Evolutionary conservation across 129 eudicot genomes (phyloP).

Genomic region (Pittosporum tobira): DNA sequence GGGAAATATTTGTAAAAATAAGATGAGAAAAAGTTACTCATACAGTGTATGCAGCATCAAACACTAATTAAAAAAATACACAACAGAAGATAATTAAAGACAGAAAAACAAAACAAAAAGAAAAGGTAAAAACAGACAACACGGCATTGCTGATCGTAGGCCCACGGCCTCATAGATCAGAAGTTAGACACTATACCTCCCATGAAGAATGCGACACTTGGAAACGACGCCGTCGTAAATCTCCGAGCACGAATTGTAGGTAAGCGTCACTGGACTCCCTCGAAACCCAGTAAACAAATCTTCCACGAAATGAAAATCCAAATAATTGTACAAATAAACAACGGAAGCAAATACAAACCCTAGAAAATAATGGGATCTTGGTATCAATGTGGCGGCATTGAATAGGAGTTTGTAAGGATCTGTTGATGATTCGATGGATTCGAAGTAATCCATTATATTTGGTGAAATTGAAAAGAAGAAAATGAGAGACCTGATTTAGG

Average conservation of each 20-base stretch:
- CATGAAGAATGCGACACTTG: conserved; percentile 61
- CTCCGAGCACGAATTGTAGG: conserved; percentile 49
- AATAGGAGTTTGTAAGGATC: conserved; percentile 29
- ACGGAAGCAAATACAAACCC: conserved; percentile 15
- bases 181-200: conserved; percentile 31
- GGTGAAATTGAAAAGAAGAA: neutral
- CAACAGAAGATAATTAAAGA: no score
- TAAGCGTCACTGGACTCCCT: conserved; percentile 53
- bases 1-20: no score
- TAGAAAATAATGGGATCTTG: conserved; percentile 33
- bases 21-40: no score
- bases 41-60: no score
- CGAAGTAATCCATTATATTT: conserved; percentile 21
- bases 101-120: no score
- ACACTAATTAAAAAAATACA: no score
- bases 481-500: no score
- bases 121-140: no score
- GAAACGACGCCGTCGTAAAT: conserved; percentile 58
- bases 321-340: conserved; percentile 42
- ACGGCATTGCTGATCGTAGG: no score
- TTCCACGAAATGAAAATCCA: conserved; percentile 60
- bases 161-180: neutral
- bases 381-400: conserved; percentile 32
- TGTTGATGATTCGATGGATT: conserved; percentile 14
- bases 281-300: conserved; percentile 50